phyloP scores from a whole-genome alignment of 352 stramenopile genomes.

The Halophytophthora batemanensis region DNA sequence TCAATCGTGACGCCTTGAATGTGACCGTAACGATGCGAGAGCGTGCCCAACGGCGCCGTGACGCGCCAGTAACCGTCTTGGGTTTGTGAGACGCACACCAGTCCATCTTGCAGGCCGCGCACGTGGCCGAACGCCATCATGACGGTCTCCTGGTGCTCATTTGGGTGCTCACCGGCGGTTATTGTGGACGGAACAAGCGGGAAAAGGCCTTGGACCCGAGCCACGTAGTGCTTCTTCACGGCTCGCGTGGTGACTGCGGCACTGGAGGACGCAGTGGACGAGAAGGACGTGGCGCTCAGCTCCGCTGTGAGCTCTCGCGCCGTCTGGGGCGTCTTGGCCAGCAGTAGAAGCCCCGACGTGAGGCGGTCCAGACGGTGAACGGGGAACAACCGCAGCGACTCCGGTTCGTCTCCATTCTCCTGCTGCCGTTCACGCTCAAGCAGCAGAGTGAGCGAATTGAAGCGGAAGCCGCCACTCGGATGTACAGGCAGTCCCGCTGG shows the following conservation, averaged over 20 bases:
- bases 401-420: slow-evolving; percentile 9
- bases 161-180: no score
- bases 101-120: slow-evolving; percentile 8
- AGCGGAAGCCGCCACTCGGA: slow-evolving; percentile 87
- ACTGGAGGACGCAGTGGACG: neutral
- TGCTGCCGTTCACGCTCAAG: slow-evolving; percentile 23
- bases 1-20: slow-evolving; percentile 21
- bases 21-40: slow-evolving; percentile 22
- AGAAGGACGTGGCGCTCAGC: slow-evolving; percentile 30
- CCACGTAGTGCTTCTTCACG: slow-evolving; percentile 58
- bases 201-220: slow-evolving; percentile 44
- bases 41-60: slow-evolving; percentile 34
- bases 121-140: slow-evolving; percentile 11
- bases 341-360: slow-evolving; percentile 76
- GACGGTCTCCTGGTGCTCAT: no score
- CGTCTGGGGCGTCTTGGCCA: slow-evolving; percentile 44
- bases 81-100: slow-evolving; percentile 14
- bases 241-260: slow-evolving; percentile 11
- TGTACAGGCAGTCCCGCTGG: slow-evolving; percentile 90
- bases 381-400: slow-evolving; percentile 47
- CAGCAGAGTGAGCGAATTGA: slow-evolving; percentile 85
- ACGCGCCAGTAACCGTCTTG: slow-evolving; percentile 32
- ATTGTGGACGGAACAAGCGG: slow-evolving; percentile 16
- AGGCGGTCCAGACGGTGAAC: slow-evolving; percentile 94
- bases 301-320: slow-evolving; percentile 40